These are phyloP conservation scores for Fusarium sp. DNA, from an alignment of 2,329 filamentous ascomycete genomes.

Conservation along the genomic window DNA sequence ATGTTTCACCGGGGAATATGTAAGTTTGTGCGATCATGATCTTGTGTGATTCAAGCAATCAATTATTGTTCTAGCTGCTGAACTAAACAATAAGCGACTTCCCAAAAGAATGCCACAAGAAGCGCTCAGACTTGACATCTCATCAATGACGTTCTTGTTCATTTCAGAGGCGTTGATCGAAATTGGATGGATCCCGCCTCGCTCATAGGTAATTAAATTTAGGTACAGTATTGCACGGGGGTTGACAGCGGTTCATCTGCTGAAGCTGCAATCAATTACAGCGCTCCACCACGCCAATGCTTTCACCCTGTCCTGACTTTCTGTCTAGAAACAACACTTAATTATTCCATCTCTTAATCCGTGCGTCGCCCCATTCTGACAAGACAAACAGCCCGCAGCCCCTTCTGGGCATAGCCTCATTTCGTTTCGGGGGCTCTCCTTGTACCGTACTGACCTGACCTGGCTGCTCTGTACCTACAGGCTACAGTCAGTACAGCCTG, in stretches of 20 bases:
- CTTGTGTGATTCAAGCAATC: conserved; percentile 13
- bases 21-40: neutral
- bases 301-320: conserved; percentile 6
- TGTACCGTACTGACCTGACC: neutral
- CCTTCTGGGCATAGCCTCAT: conserved; percentile 34
- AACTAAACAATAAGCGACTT: conserved; percentile 13
- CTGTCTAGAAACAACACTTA: neutral
- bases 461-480: neutral
- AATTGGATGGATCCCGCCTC: conserved; percentile 21
- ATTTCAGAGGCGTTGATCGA: conserved; percentile 38
- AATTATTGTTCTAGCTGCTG: neutral
- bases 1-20: conserved; percentile 24
- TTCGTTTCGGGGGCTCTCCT: conserved; percentile 9
- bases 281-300: conserved; percentile 24
- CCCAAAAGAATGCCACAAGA: conserved; percentile 25
- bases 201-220: neutral
- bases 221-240: neutral
- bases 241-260: conserved; percentile 10
- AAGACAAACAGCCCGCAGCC: conserved; percentile 14
- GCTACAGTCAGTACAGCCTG: conserved; percentile 7
- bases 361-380: conserved; percentile 34
- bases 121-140: conserved; percentile 31
- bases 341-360: conserved; percentile 22
- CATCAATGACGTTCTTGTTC: conserved; percentile 35
- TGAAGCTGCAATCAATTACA: conserved; percentile 11